phyloP scores from a whole-genome alignment of 495 filamentous ascomycete genomes.

The Penicillium goetzii region DNA sequence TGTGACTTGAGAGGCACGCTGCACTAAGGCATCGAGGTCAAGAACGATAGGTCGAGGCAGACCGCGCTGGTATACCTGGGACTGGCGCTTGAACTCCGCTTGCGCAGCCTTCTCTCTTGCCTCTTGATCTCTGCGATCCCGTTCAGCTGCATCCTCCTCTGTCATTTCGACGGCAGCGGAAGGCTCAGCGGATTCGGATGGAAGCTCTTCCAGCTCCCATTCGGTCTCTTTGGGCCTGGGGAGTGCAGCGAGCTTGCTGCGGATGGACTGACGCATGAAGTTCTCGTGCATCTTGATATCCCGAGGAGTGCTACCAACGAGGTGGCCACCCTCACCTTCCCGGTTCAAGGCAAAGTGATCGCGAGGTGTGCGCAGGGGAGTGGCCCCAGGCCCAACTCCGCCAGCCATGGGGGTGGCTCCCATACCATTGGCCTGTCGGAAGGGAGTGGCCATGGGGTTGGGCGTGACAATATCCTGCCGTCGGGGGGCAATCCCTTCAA shows the following conservation, averaged over 20 bases:
- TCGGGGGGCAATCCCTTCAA: slow-evolving; percentile 82
- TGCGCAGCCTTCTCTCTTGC: slow-evolving; percentile 70
- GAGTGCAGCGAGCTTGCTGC: slow-evolving; percentile 71
- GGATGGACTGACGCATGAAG: slow-evolving; percentile 68
- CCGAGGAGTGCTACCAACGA: slow-evolving; percentile 75
- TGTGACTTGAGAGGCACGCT: slow-evolving; percentile 55
- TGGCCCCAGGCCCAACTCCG: slow-evolving; percentile 68
- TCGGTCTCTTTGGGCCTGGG: slow-evolving; percentile 91
- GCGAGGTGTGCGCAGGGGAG: slow-evolving; percentile 87
- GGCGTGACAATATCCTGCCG: slow-evolving; percentile 83
- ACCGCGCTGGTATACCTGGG: slow-evolving; percentile 83
- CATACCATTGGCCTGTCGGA: slow-evolving; percentile 69
- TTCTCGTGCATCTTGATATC: slow-evolving; percentile 78
- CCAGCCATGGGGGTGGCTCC: slow-evolving; percentile 72
- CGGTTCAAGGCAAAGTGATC: slow-evolving; percentile 87
- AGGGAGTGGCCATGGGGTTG: slow-evolving; percentile 92
- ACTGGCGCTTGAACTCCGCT: slow-evolving; percentile 80
- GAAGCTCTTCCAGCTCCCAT: slow-evolving; percentile 84
- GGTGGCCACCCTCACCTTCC: slow-evolving; percentile 58
- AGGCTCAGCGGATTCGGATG: slow-evolving; percentile 76
- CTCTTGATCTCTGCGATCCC: slow-evolving; percentile 72
- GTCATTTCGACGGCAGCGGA: slow-evolving; percentile 53
- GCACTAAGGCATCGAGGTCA: slow-evolving; percentile 69
- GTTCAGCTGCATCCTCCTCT: slow-evolving; percentile 84
- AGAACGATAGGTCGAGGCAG: slow-evolving; percentile 78